Evolutionary conservation across 2,329 filamentous ascomycete genomes (phyloP).

Genomic region (Septoria petroselini): DNA sequence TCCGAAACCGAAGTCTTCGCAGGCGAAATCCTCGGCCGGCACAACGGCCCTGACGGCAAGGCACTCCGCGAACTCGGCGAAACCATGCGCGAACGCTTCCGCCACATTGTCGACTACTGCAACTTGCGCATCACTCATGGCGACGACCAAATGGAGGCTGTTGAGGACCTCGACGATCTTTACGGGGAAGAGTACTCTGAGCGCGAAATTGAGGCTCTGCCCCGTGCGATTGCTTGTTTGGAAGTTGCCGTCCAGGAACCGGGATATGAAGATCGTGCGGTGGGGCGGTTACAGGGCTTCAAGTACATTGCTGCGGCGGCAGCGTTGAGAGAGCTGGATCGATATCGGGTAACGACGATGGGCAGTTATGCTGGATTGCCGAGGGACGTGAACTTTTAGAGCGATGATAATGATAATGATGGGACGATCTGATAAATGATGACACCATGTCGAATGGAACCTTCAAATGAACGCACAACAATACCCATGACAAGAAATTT

Average conservation of each 20-base stretch:
- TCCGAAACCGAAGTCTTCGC: slow-evolving; percentile 57
- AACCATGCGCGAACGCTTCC: slow-evolving; percentile 42
- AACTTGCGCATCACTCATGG: slow-evolving; percentile 47
- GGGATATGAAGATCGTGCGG: slow-evolving; percentile 33
- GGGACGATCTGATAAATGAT: not conserved
- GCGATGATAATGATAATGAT: not conserved
- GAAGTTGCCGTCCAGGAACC: slow-evolving; percentile 42
- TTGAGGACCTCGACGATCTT: slow-evolving; percentile 29
- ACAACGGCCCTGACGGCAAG: slow-evolving; percentile 36
- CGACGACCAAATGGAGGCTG: slow-evolving; percentile 31
- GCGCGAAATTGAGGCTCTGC: slow-evolving; percentile 44
- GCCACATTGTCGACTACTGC: slow-evolving; percentile 43
- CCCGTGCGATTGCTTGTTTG: slow-evolving; percentile 52
- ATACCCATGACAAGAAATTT: too few relatives aligned
- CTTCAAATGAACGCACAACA: too few relatives aligned
- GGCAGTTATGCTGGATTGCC: slow-evolving; percentile 14
- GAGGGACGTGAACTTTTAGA: not conserved
- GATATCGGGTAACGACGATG: slow-evolving; percentile 28
- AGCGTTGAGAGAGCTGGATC: slow-evolving; percentile 51
- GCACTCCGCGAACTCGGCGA: slow-evolving; percentile 38
- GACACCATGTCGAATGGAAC: not conserved
- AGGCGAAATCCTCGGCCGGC: slow-evolving; percentile 56
- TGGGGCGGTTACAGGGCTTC: slow-evolving; percentile 49
- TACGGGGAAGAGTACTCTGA: slow-evolving; percentile 28
- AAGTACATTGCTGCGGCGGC: slow-evolving; percentile 53